These are phyloP conservation scores for Naegleria gruberi DNA, from an alignment of 208 protist species.

Conservation along the genomic window DNA sequence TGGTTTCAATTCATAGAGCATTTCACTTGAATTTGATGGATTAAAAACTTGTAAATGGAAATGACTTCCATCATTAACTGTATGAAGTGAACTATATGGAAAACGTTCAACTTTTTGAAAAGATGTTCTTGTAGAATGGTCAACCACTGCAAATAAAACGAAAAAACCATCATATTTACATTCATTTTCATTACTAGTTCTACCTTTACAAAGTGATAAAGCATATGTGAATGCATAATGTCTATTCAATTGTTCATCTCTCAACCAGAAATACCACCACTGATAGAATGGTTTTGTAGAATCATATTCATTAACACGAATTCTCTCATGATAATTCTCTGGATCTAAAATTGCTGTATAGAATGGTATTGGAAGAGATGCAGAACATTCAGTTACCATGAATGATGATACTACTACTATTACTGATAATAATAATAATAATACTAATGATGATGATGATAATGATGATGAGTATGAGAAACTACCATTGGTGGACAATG, in stretches of 20 bases:
- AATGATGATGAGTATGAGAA: too few relatives aligned
- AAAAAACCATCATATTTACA: background rate
- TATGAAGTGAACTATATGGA: background rate
- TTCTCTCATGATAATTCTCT: background rate
- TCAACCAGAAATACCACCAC: constrained; percentile 24
- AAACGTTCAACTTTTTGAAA: constrained; percentile 11
- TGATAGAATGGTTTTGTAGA: background rate
- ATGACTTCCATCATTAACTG: background rate
- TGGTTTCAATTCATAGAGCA: background rate
- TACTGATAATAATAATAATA: too few relatives aligned
- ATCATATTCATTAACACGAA: background rate
- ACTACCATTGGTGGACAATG: too few relatives aligned
- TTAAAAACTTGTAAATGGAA: background rate
- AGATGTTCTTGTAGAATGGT: background rate
- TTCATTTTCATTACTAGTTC: background rate
- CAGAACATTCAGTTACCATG: background rate
- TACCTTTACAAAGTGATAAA: background rate
- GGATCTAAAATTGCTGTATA: background rate
- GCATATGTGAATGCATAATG: constrained; percentile 18
- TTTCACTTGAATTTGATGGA: background rate
- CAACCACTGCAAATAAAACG: background rate
- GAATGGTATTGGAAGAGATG: background rate
- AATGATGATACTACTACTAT: too few relatives aligned
- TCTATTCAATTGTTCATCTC: background rate
- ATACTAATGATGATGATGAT: too few relatives aligned